Base-by-base conservation (phyloP, 345 rosid species). In the Mangifera indica region DNA sequence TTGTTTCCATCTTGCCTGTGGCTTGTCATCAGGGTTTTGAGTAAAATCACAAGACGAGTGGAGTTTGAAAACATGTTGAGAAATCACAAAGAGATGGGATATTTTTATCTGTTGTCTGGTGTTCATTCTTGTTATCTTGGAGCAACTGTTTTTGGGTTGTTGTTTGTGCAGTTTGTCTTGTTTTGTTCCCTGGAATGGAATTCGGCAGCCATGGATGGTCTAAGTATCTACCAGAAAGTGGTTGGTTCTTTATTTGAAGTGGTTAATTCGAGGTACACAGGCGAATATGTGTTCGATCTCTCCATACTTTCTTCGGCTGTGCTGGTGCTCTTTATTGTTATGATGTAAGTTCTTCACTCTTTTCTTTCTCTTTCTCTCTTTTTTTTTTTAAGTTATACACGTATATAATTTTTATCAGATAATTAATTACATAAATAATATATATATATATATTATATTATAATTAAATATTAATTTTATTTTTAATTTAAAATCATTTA, bases 191-290 rank as follows among this genome's bases (percentile, higher is more conserved):
- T 12, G 53, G 53, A 49, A 49, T 49, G 53, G 53, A 15, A 14
- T 49, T 49, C 53, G 18, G 53, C 14, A 13, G 46, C 55, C 14
- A 4, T 80, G 71, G 44, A 25, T 8, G 82, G 84, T 2, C 20
- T 83, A 44, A 76, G 52, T 52, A 1, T 18, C 15, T 62, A 12
- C 42, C 68, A 80, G 46, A 83, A 76, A 62, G 1, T 76, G 0
- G 54, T 72, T 5, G 80, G 74, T 0, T 54, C 53, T 1, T 6
- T 79, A 14, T 84, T 81, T 24, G 53, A 76, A 25, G 64, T 65
- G 5, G 81, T 79, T 15, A 84, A 74, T 24, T 5, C 83, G 2
- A 84, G 87, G 52, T 78, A 84, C 34, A 0, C 74, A 0, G 84
- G 84, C 0, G 81, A 81, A 79, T 53, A n/a, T 49, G n/a, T 49